These are phyloP conservation scores for Phytophthora pseudosyringae DNA, from an alignment of 352 stramenopile species.

Conservation along the genomic window DNA sequence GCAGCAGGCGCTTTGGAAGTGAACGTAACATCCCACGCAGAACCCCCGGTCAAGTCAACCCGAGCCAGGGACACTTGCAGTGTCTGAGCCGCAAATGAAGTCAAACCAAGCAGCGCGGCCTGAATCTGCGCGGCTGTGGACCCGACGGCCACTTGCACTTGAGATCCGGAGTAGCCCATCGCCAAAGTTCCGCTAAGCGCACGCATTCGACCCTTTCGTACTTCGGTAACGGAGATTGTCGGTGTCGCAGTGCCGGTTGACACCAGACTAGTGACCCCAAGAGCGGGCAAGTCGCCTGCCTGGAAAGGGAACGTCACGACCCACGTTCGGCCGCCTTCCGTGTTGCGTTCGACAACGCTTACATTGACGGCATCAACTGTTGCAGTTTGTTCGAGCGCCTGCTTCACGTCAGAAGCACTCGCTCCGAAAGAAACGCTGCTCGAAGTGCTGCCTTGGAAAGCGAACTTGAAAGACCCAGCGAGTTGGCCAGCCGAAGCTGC, in stretches of 20 bases:
- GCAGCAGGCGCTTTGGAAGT: background rate
- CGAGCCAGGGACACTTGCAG: background rate
- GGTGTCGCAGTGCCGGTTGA: background rate
- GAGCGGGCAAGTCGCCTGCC: conserved; percentile 24
- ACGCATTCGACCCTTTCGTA: background rate
- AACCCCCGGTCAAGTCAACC: background rate
- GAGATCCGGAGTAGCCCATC: background rate
- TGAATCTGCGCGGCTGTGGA: conserved; percentile 1
- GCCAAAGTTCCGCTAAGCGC: background rate
- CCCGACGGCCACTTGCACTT: background rate
- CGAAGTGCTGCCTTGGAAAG: conserved; percentile 2
- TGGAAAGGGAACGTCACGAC: conserved; percentile 43
- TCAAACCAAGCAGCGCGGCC: background rate
- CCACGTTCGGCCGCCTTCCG: conserved; percentile 39
- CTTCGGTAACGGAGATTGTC: background rate
- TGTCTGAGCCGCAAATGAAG: background rate
- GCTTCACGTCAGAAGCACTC: background rate
- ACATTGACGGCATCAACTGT: conserved; percentile 41
- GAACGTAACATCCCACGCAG: conserved; percentile 2
- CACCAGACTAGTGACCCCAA: conserved; percentile 16
- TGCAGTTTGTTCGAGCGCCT: conserved; percentile 10
- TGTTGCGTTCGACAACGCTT: conserved; percentile 22
- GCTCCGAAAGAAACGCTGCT: background rate
- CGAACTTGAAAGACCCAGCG: background rate
- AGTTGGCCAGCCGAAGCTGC: background rate